These are phyloP conservation scores for Gaeumannomyces sp. DNA, from an alignment of 2,329 filamentous ascomycete genomes.

Conservation along the genomic window DNA sequence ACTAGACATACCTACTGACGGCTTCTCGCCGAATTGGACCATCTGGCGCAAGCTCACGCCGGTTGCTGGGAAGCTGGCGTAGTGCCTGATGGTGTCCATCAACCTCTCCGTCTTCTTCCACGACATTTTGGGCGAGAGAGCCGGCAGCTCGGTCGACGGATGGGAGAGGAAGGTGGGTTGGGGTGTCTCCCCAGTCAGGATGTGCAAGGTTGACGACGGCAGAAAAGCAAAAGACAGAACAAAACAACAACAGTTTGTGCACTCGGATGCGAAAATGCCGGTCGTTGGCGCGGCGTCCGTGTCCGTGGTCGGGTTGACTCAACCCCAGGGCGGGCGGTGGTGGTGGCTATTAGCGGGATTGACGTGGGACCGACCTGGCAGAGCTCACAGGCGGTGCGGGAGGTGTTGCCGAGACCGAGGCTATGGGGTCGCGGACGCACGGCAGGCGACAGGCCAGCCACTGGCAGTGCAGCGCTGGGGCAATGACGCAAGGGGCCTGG, in stretches of 20 bases:
- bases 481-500: conserved; percentile 4
- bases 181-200: background rate
- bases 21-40: conserved; percentile 96
- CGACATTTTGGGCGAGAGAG: conserved; percentile 58
- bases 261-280: background rate
- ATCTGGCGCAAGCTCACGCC: conserved; percentile 96
- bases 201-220: background rate
- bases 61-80: conserved; percentile 93
- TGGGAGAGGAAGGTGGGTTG: background rate
- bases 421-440: conserved; percentile 6
- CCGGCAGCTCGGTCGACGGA: background rate
- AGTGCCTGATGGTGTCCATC: conserved; percentile 97
- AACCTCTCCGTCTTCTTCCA: conserved; percentile 87
- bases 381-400: conserved; percentile 1
- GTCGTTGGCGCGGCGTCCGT: background rate
- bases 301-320: conserved; percentile 1
- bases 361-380: background rate
- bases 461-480: background rate
- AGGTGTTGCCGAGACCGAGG: conserved; percentile 9
- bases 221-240: background rate
- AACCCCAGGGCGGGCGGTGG: background rate
- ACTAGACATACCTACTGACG: conserved; percentile 66
- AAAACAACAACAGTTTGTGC: background rate
- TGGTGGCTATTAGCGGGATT: background rate
- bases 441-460: conserved; percentile 3